These are phyloP conservation scores for Ogataea polymorpha DNA, from an alignment of 805 yeast genomes.

Conservation along the genomic window DNA sequence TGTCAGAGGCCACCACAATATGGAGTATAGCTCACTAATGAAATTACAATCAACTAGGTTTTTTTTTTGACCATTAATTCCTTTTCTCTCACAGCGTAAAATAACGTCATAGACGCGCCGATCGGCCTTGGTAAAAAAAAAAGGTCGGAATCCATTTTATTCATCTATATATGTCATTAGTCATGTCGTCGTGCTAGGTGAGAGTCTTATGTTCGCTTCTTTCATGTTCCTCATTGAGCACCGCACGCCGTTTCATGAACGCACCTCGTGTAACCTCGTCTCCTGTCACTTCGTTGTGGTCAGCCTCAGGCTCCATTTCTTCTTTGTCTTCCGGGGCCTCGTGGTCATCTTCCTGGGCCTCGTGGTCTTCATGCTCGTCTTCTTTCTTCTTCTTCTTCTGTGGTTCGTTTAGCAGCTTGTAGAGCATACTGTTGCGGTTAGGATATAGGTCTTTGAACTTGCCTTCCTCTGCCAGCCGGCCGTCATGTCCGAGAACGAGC, in stretches of 20 bases:
- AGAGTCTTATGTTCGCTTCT: conserved; percentile 5
- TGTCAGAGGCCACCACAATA: neutral
- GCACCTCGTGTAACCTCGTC: conserved; percentile 16
- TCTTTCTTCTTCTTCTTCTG: conserved; percentile 19
- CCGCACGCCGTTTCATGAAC: conserved; percentile 21
- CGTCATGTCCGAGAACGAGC: conserved; percentile 74
- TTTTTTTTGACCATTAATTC: conserved; percentile 8
- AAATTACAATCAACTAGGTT: conserved; percentile 8
- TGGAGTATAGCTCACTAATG: conserved; percentile 1
- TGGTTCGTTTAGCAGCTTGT: conserved; percentile 32
- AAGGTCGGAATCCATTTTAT: conserved; percentile 1
- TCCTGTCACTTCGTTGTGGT: conserved; percentile 6
- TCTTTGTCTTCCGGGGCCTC: conserved; percentile 10
- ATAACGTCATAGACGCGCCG: conserved; percentile 4
- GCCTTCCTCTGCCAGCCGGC: conserved; percentile 77
- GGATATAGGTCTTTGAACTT: conserved; percentile 54
- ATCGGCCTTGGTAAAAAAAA: conserved; percentile 4
- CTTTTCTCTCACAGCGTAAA: neutral
- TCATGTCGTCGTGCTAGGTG: conserved; percentile 1
- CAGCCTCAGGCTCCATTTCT: conserved; percentile 17
- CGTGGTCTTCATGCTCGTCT: conserved; percentile 12
- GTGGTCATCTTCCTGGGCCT: conserved; percentile 7
- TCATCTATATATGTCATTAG: conserved; percentile 8
- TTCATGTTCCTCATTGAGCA: conserved; percentile 22
- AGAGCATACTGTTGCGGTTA: conserved; percentile 34